phyloP scores from a whole-genome alignment of 2,329 filamentous ascomycete genomes.

The Neoscytalidium dimidiatum region DNA sequence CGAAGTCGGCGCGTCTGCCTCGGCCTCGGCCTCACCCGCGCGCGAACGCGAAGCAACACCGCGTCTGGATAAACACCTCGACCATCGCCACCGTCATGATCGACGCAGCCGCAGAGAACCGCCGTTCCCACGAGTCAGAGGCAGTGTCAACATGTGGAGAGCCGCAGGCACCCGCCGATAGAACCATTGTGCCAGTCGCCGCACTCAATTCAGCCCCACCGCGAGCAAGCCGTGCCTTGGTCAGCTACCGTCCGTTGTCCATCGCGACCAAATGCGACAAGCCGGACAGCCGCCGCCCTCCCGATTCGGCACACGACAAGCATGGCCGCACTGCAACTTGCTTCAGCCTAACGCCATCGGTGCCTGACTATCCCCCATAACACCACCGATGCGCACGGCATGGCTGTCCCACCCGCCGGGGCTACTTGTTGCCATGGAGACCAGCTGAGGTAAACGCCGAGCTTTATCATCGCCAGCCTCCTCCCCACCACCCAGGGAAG shows the following conservation, averaged over 20 bases:
- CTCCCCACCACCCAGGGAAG: neutral
- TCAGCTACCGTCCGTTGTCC: neutral
- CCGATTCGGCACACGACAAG: neutral
- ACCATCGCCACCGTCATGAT: constrained; percentile 4
- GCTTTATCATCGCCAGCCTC: constrained; percentile 14
- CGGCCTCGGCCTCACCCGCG: neutral
- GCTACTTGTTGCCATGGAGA: constrained; percentile 11
- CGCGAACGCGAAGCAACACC: neutral
- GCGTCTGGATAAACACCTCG: neutral
- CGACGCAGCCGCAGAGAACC: neutral
- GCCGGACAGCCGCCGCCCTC: neutral
- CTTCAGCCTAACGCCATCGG: constrained; percentile 2
- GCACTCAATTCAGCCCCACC: neutral
- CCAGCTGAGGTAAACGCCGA: neutral
- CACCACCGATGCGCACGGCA: neutral
- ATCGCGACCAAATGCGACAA: neutral
- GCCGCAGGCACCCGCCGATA: neutral
- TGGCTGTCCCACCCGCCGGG: constrained; percentile 4
- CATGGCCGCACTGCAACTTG: too few species aligned
- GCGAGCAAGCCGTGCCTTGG: neutral
- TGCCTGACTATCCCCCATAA: neutral
- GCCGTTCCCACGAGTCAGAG: neutral
- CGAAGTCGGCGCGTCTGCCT: too few species aligned
- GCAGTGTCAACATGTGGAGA: neutral
- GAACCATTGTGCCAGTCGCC: neutral